Evolutionary conservation across 1,284 basidiomycete genomes (phyloP).

Genomic region (Cystobasidiaceae sp.): DNA sequence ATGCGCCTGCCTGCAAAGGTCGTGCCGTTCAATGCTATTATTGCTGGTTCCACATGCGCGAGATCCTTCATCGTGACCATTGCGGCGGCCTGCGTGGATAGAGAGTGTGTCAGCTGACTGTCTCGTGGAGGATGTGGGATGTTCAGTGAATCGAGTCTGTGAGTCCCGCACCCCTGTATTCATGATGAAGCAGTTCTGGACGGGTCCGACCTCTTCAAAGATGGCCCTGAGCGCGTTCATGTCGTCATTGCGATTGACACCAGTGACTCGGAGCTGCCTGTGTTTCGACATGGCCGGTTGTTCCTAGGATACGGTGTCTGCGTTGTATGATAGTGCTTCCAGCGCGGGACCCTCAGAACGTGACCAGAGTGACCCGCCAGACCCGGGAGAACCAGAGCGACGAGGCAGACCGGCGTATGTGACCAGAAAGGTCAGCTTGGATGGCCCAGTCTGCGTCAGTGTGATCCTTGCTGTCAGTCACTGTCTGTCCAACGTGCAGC

Average conservation of each 20-base stretch:
- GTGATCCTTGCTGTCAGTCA: not conserved
- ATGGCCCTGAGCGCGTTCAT: not conserved
- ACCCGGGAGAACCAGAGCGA: too few relatives aligned
- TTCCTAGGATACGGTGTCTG: too few relatives aligned
- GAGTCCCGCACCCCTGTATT: not conserved
- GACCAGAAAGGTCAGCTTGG: not conserved
- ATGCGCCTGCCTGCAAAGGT: not conserved
- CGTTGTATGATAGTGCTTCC: too few relatives aligned
- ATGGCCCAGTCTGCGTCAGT: not conserved
- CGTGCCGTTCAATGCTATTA: not conserved
- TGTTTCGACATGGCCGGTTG: too few relatives aligned
- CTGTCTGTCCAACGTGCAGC: not conserved
- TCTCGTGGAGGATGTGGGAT: not conserved
- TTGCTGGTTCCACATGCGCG: not conserved
- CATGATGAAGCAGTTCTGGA: not conserved
- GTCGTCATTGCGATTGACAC: not conserved
- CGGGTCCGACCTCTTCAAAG: not conserved
- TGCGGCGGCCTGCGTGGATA: not conserved
- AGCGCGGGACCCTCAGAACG: not conserved
- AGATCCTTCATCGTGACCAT: conserved; percentile 12
- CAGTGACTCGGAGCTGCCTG: not conserved
- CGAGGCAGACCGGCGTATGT: not conserved
- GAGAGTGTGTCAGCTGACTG: not conserved
- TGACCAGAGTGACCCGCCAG: too few relatives aligned
- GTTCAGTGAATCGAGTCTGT: not conserved